Conservation (phyloP, 257 asterid genomes). For the Nicotiana undulata region DNA sequence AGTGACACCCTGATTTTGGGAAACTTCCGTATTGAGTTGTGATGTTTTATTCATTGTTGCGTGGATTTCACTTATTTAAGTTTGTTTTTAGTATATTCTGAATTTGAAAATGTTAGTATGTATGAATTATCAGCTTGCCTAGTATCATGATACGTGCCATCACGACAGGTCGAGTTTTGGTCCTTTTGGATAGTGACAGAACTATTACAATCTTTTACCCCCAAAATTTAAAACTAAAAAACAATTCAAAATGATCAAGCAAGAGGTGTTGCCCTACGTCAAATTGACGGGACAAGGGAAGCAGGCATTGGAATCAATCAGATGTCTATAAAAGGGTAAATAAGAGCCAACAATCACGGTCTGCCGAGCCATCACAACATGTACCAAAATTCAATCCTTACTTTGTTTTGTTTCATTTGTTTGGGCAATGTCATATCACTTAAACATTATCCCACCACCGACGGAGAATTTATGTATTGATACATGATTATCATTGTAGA, state of each 20-base stretch:
- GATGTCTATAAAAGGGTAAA: not conserved
- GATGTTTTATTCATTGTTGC: too few relatives aligned
- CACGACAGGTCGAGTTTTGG: too few relatives aligned
- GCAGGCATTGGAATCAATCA: not conserved
- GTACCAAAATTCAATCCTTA: not conserved
- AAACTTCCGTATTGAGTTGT: too few relatives aligned
- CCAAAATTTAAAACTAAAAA: not conserved
- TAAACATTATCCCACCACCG: slow-evolving; percentile 1
- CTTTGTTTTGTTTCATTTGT: not conserved
- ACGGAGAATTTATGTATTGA: not conserved
- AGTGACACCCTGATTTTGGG: too few relatives aligned
- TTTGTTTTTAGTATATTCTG: too few relatives aligned
- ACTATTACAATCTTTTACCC: not conserved
- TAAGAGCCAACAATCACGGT: slow-evolving; percentile 4
- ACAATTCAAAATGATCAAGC: not conserved
- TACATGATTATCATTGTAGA: not conserved
- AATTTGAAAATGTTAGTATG: too few relatives aligned
- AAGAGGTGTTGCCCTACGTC: not conserved
- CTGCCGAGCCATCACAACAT: not conserved
- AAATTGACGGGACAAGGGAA: not conserved
- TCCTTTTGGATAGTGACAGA: too few relatives aligned
- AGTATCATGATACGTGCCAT: too few relatives aligned
- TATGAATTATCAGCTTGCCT: too few relatives aligned
- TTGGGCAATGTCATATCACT: not conserved
- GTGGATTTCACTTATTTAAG: too few relatives aligned